Base-by-base conservation (phyloP, 495 filamentous ascomycete genomes). In the Pyrenula massariospora region DNA sequence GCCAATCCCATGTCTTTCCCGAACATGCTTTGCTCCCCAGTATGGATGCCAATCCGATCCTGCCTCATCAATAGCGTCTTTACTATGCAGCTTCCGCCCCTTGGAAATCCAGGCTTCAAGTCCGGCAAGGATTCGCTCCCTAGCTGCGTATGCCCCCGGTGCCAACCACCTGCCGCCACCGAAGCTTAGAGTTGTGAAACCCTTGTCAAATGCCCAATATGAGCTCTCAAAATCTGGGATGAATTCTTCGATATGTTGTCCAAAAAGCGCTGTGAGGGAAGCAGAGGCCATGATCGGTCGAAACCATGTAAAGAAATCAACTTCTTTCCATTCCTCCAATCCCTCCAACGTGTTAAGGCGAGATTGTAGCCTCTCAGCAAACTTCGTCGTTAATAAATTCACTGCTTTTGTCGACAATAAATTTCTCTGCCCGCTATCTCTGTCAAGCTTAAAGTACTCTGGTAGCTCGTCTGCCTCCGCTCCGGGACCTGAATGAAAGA, bases 191-290 rank as follows among this genome's bases (percentile, higher is more conserved):
- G 20, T 12, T 20, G 50, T 52, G 1, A 60, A 12, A 3, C 5
- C 51, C n/a, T 49, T 12, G 10, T 21, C 36, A 25, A 54, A 58
- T 11, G 20, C n/a, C 52, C 50, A 53, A 36, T 59, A 51, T 42
- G 53, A 56, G 1, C 50, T 24, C 5, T n/a, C 51, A 48, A 54
- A 57, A 10, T 21, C 54, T 25, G 65, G 67, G 47, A 56, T 57
- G 1, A 66, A 24, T 12, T 50, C 21, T 23, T 65, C 22, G 19
- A 71, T 12, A 31, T 57, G 52, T 22, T 59, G 58, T 25, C 67
- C 69, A 54, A 57, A 63, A 20, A 71, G 48, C 0, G 66, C 56
- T 21, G 50, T 50, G 22, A 57, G 56, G 10, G 63, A 52, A 23
- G 67, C 66, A 49, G 23, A 54, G 58, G 67, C 66, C 50, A 68